Conservation (phyloP, 495 filamentous ascomycete genomes). For the Cudoniella acicularis region DNA sequence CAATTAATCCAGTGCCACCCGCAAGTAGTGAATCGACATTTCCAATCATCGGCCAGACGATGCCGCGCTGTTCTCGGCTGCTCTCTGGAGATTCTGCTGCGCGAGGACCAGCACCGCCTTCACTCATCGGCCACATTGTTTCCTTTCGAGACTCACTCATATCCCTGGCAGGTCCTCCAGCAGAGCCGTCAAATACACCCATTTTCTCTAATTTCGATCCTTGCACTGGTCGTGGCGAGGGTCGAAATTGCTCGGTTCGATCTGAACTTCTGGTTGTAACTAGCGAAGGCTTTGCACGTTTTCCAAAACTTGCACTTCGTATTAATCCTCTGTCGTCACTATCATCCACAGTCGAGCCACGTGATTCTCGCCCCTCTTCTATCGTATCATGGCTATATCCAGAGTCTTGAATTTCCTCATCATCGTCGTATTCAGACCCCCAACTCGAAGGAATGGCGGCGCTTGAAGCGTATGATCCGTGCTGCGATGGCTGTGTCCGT, state of each 20-base stretch:
- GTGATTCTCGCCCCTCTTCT: slow-evolving; percentile 42
- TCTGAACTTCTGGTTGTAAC: slow-evolving; percentile 48
- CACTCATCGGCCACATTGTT: not conserved
- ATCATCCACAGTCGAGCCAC: slow-evolving; percentile 45
- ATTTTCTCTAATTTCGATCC: slow-evolving; percentile 16
- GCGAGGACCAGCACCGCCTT: not conserved
- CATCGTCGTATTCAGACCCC: slow-evolving; percentile 36
- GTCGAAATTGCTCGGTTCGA: not conserved
- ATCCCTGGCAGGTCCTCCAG: not conserved
- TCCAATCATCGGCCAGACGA: slow-evolving; percentile 24
- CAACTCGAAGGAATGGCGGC: slow-evolving; percentile 72
- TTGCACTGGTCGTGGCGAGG: slow-evolving; percentile 15
- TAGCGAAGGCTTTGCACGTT: slow-evolving; percentile 67
- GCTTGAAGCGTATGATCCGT: slow-evolving; percentile 78
- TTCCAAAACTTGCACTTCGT: slow-evolving; percentile 73
- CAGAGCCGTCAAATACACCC: slow-evolving; percentile 3
- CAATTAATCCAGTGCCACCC: slow-evolving; percentile 22
- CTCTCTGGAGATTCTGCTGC: not conserved
- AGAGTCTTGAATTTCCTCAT: slow-evolving; percentile 1
- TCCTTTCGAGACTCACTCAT: not conserved
- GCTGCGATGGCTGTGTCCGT: slow-evolving; percentile 43
- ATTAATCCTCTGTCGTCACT: slow-evolving; percentile 62
- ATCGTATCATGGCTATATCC: slow-evolving; percentile 42
- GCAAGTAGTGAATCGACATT: slow-evolving; percentile 22
- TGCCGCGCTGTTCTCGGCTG: slow-evolving; percentile 12